phyloP scores from a whole-genome alignment of 2,329 filamentous ascomycete genomes.

The Talaromyces sp. region DNA sequence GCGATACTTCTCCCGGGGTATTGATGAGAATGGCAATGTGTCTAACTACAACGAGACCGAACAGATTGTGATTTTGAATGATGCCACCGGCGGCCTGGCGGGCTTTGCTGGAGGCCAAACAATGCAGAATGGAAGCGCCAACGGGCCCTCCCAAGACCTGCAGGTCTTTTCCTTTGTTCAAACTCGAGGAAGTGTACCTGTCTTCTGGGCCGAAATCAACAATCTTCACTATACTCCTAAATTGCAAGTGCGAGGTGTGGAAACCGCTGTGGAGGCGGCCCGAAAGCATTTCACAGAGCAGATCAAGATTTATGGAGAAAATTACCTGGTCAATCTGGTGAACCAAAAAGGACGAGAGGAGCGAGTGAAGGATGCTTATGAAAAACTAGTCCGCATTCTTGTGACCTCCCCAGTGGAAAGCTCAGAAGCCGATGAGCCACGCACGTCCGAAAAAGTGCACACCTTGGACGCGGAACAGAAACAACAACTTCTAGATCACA shows the following conservation, averaged over 20 bases:
- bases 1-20: conserved; percentile 87
- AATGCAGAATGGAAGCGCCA: conserved; percentile 67
- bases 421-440: conserved; percentile 54
- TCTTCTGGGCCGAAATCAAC: conserved; percentile 96
- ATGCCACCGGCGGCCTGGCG: conserved; percentile 65
- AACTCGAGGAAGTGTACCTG: conserved; percentile 90
- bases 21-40: conserved; percentile 91
- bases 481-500: conserved; percentile 65
- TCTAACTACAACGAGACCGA: conserved; percentile 99
- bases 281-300: conserved; percentile 89
- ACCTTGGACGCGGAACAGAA: conserved; percentile 61
- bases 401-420: conserved; percentile 63
- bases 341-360: conserved; percentile 93
- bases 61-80: conserved; percentile 84
- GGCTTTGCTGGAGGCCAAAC: conserved; percentile 74
- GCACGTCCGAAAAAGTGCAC: conserved; percentile 74
- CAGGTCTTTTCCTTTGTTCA: conserved; percentile 94
- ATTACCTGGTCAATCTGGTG: conserved; percentile 94
- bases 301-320: conserved; percentile 88
- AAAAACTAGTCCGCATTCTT: conserved; percentile 76
- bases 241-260: conserved; percentile 78
- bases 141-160: conserved; percentile 62
- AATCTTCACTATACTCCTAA: conserved; percentile 86
- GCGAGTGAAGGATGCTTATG: conserved; percentile 86
- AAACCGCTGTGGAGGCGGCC: conserved; percentile 72